Evolutionary conservation across 768 basidiomycete species (phyloP), one percentile per base, ranked within the genome.

Genomic region (Macrolepiota dolichaula): DNA sequence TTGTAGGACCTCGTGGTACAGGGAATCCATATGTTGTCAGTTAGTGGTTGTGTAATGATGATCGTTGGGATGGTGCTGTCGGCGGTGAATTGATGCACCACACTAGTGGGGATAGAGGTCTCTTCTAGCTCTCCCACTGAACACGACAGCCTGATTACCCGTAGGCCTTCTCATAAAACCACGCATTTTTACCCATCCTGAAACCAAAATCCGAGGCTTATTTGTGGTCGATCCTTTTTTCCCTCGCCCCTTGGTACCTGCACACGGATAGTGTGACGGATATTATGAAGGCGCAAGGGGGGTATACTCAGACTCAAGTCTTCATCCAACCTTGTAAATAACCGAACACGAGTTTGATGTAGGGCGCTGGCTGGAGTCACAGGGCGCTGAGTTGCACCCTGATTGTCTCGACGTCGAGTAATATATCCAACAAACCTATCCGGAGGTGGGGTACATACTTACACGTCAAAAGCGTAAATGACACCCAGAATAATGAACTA

Each of bases 401-500:
- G 57, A 51, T 38, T 35, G 35, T 27, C 47, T 57, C 57, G 46
- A 51, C 32, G 49, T 57, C 57, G 47, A 50, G 49, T 46, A 47
- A 47, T 49, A 22, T 47, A 36, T 13, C 35, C 46, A 11, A 12
- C 10, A 22, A 11, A 55, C 24, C 17, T 50, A 50, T 50, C 49
- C 47, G 25, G 27, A 44, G 40, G 10, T 55, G 38, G 12, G 40
- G 25, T 15, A 50, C n/a, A 2, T 10, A n/a, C n/a, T 49, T 51
- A 7, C 37, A 5, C 46, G 49, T 13, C 13, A 50, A 15, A 19
- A 11, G 32, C n/a, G 36, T 38, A 1, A 25, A 35, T 25, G 32
- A 37, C 12, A 17, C 37, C 57, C 13, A 40, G 49, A 40, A 27
- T 7, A 49, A 15, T 22, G 42, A 44, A 44, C 42, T 19, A 17